Evolutionary conservation across 2,329 filamentous ascomycete genomes (phyloP), one percentile per base, ranked within the genome.

Genomic region (Aureobasidium sp.): DNA sequence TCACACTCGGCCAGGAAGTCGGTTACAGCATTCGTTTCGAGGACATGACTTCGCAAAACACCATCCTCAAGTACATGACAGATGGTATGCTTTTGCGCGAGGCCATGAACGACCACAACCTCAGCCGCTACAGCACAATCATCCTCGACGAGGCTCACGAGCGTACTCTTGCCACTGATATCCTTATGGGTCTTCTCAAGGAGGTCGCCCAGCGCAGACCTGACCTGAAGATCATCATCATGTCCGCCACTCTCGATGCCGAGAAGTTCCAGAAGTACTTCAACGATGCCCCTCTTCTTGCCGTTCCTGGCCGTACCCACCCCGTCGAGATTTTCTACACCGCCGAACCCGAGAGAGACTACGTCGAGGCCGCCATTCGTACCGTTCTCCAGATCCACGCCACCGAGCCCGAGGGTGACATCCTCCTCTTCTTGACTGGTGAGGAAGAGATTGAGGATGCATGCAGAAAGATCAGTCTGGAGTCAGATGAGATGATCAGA

Each of bases 11-110:
- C 63, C 86, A 97, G 67, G 93, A 97, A 77, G 92, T 99, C 61
- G 94, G 94, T 75, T 99, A 97, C 79, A 97, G 90, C 75, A 97
- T 99, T 74, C 91, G 94, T 81, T 99, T 99, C 76, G 95, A 99
- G 76, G 94, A 99, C 74, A 89, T 86, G 78, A 97, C 94, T 0
- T 84, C 89, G 56, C 85, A 86, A 62, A 91, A 90, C 75, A 99
- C 94, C 1, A 85, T 95, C 64, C 84, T 99, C 73, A 99, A 99
- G 80, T 99, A 99, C 81, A 99, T 99, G 94, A 99, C 95, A 48
- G 94, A 99, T 72, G 95, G 95, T 84, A 97, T 99, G 88, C 85
- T 99, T 70, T 82, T 97, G 71, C 82, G 94, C 71, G 94, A 99
- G 77, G 92, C 94, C 62, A 96, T 99, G 87, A 87, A 97, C 76